Evolutionary conservation across 192 early-diverging fungal genomes (phyloP), one percentile per base, ranked within the genome.

Genomic region (Podila clonocystis): DNA sequence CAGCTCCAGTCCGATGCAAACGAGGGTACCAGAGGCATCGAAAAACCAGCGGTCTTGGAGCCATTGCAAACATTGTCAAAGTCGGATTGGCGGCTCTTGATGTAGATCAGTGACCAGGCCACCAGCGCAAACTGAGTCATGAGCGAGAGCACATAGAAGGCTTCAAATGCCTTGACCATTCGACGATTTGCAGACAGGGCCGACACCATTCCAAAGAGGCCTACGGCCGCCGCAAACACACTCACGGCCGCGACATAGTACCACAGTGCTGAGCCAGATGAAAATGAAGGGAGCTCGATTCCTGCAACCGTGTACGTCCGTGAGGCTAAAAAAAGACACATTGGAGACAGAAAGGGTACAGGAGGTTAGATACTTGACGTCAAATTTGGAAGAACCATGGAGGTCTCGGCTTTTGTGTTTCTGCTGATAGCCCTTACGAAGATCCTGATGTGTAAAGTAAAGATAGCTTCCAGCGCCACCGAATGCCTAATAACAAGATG

Each of bases 181-280:
- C 50, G 30, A 20, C 77, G 60, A 50, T 65, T 80, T n/a, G 77
- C 77, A 33, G 38, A 3, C 3, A 80, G 62, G 15, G 77, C 71
- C 4, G 77, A 62, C 20, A 73, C 6, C 70, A 80, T 80, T 1
- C 77, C 77, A 68, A 73, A 73, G 30, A 73, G 24, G 24, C 77
- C 77, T 2, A 80, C 77, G 1, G 62, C 77, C 12, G 77, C 77
- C 9, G 77, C 77, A 24, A 80, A 59, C 28, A 80, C 65, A 28
- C 70, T 73, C 26, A 80, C 77, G n/a, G 70, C 77, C 20, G 70
- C 77, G 6, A 65, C 4, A 65, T 59, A 80, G 59, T 80, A 80
- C 77, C 77, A 80, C 1, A 80, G 50, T 5, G 67, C 28, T 12
- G 68, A 61, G 7, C 70, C 70, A 17, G 77, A 80, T 34, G 65